Percentiles rank a stretch among this genome's conserved stretches.
Evolutionary conservation across 2,329 filamentous ascomycete genomes (phyloP).

Genomic region (Escovopsis sp.): DNA sequence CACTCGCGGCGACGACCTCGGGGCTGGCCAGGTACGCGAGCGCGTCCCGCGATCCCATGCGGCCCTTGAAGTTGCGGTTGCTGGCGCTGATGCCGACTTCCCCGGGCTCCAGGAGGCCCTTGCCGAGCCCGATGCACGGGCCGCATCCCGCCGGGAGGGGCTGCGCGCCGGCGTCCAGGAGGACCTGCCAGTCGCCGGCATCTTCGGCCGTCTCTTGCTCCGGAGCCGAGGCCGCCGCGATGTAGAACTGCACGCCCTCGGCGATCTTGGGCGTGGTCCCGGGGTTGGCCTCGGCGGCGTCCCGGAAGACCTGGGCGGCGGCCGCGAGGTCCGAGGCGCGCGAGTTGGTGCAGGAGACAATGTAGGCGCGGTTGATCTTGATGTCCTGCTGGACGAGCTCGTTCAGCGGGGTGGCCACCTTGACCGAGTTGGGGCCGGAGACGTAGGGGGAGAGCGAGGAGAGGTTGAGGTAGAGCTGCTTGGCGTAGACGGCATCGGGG

Average conservation of each 20-base stretch:
- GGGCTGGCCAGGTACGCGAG: conserved; percentile 79
- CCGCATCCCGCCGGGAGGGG: conserved; percentile 60
- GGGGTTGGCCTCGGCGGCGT: conserved; percentile 47
- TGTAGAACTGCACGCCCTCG: conserved; percentile 66
- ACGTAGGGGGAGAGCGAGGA: conserved; percentile 74
- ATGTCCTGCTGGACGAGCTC: conserved; percentile 1
- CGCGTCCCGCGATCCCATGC: conserved; percentile 54
- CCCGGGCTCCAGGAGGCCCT: conserved; percentile 65
- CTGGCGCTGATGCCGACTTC: conserved; percentile 72
- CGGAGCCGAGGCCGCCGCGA: conserved; percentile 64
- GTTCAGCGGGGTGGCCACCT: neutral
- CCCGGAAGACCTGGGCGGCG: conserved; percentile 70
- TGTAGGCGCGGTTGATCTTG: conserved; percentile 7
- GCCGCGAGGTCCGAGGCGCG: conserved; percentile 63
- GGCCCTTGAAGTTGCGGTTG: conserved; percentile 84
- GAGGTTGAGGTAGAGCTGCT: conserved; percentile 67
- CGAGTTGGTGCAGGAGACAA: conserved; percentile 83
- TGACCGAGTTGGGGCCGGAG: conserved; percentile 80
- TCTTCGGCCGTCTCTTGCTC: conserved; percentile 59
- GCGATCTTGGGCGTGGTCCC: conserved; percentile 56
- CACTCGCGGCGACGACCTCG: conserved; percentile 83
- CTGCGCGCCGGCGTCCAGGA: conserved; percentile 66
- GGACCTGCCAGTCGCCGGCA: conserved; percentile 68
- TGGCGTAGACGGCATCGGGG: conserved; percentile 64
- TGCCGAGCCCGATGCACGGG: conserved; percentile 71